Evolutionary conservation across 768 basidiomycete genomes (phyloP).

Genomic region (Tricholoma matsutake): DNA sequence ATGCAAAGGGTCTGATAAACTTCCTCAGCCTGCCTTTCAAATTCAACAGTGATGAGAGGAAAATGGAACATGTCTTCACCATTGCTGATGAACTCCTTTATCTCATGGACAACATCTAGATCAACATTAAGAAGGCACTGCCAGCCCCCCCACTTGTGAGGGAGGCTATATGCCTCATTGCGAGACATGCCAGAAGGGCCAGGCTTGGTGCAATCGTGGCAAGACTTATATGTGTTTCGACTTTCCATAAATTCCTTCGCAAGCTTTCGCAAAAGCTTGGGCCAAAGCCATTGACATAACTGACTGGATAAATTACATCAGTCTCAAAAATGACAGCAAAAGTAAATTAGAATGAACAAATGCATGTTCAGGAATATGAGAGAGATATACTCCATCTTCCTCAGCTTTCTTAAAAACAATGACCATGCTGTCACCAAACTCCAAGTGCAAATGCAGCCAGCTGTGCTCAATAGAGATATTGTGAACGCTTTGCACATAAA

Average conservation of each 20-base stretch:
- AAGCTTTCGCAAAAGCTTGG: too few species aligned
- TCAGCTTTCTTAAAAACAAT: constrained; percentile 17
- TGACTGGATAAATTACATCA: background rate
- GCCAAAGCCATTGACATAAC: background rate
- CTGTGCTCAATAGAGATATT: constrained; percentile 34
- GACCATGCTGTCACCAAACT: constrained; percentile 31
- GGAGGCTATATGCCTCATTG: too few species aligned
- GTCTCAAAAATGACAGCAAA: background rate
- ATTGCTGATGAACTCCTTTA: too few species aligned
- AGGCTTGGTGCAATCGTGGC: background rate
- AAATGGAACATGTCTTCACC: too few species aligned
- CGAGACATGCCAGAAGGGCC: too few species aligned
- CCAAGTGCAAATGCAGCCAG: constrained; percentile 31
- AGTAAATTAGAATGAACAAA: constrained; percentile 15
- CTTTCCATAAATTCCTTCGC: background rate
- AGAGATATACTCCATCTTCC: constrained; percentile 21
- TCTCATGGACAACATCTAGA: background rate
- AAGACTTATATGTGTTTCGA: background rate
- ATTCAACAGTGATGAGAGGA: background rate
- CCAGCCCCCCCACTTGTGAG: background rate
- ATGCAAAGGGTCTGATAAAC: background rate
- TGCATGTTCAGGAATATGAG: constrained; percentile 22
- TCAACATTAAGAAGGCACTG: background rate
- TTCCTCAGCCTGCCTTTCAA: background rate
- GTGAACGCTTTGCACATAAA: constrained; percentile 28